Base-by-base conservation (phyloP, 345 rosid species). In the Citrus inodora region DNA sequence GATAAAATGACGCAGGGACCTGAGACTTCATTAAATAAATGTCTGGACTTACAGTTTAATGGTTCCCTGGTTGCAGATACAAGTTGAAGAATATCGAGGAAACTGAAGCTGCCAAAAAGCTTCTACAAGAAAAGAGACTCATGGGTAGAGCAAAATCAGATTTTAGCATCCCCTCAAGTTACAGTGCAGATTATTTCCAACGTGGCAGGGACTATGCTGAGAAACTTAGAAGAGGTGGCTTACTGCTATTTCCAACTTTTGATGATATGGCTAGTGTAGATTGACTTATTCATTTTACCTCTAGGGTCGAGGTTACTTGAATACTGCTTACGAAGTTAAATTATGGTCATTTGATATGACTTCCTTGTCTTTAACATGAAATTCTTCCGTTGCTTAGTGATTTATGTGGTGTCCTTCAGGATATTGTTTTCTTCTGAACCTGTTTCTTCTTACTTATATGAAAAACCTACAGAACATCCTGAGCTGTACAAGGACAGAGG, bases 51-150 rank as follows among this genome's bases (percentile, higher is more conserved):
- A 22, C 56, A 46, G 27, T 66, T 82, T 17, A 77, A 73, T 79
- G 13, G 46, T 78, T 67, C 38, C 11, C 37, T 82, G 77, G 21
- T 75, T 85, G 73, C 89, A 96, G 99, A 78, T 96, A 85, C 85
- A 96, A 96, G 83, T 83, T 96, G 78, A 94, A 78, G 85, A 96
- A 96, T 83, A 96, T 96, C 69, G 97, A 94, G 82, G 99, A 96
- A 82, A 96, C 99, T 25, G 99, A 94, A 85, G 99, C 99, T 69
- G 98, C 99, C 30, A 96, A 96, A 78, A 96, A 94, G 97, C 98
- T 94, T 85, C 77, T 96, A 67, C 97, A 94, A 73, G 99, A 96
- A 84, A 96, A 89, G 82, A 88, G 98, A 86, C 90, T 94, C 58
- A 87, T 82, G 92, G 94, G 93, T 48, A 81, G 90, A 37, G 71